Evolutionary conservation across 2,329 filamentous ascomycete species (phyloP), one percentile per base, ranked within the genome.

Genomic region (Penicillium sp.): DNA sequence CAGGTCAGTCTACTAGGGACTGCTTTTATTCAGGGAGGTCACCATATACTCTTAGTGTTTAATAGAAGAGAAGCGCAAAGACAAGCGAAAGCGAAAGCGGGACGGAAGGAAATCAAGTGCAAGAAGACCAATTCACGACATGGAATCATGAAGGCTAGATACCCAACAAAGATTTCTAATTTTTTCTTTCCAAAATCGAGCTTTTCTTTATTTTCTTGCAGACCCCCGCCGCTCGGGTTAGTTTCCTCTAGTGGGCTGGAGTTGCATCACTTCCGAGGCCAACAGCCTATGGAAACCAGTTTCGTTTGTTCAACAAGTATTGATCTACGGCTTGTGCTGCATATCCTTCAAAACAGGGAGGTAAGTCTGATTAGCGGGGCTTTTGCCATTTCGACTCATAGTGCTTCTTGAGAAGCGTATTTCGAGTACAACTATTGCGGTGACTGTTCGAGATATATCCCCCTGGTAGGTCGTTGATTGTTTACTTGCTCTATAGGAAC

Each of bases 201-300:
- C 45, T 30, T 30, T 26, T 16, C 10, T 14, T 10, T 28, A 22
- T 25, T 13, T 19, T 8, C 19, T 52, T 14, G 16, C 48, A 37
- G 51, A 16, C 33, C 16, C 25, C 8, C 14, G 19, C 22, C 30
- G 28, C 57, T 65, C 64, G 64, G 61, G 55, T 59, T 19, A 65
- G 64, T 65, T 65, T 58, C 64, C 64, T 53, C 48, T 54, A 40
- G 55, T 60, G 42, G 58, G 52, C 42, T 26, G 25, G 22, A 35
- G 56, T 63, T 63, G 58, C 61, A 65, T 63, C 58, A 52, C n/a
- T 19, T 11, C 45, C 55, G 55, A 57, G 51, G 13, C 13, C 13
- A 3, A 11, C 22, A 38, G 35, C 51, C 19, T 26, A 19, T 53
- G 30, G 45, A 51, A 51, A 51, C 37, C 51, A 53, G 51, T 25